Percentiles rank a stretch among this genome's conserved stretches.
Evolutionary conservation across 2,329 filamentous ascomycete genomes (phyloP).

Genomic region (Purpureocillium takamizusanense): DNA sequence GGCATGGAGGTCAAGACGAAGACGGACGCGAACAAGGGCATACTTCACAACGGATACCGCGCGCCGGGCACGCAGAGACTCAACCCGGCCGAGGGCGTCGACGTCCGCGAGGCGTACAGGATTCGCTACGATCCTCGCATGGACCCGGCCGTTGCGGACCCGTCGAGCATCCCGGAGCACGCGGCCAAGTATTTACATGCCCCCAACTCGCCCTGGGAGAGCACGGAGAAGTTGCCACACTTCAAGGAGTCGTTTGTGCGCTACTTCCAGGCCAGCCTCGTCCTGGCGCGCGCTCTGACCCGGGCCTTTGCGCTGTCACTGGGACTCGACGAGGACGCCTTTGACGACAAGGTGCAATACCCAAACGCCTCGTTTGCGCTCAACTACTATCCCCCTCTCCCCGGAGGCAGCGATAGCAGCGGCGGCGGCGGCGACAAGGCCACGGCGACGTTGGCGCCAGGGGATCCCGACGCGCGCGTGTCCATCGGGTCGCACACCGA

Average conservation of each 20-base stretch:
- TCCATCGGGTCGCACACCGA: conserved; percentile 44
- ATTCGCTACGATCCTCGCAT: conserved; percentile 43
- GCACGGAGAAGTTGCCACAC: conserved; percentile 33
- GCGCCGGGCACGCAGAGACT: conserved; percentile 32
- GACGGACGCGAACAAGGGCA: conserved; percentile 23
- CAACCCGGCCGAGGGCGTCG: conserved; percentile 39
- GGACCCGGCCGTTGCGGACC: conserved; percentile 35
- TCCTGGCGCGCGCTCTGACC: conserved; percentile 40
- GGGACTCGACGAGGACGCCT: conserved; percentile 42
- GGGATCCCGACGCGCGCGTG: conserved; percentile 12
- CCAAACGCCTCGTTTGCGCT: conserved; percentile 35
- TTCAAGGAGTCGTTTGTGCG: conserved; percentile 37
- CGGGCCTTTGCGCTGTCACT: conserved; percentile 45
- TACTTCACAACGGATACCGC: conserved; percentile 39
- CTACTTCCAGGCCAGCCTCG: conserved; percentile 40
- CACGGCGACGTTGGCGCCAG: background rate
- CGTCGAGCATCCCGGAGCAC: conserved; percentile 31
- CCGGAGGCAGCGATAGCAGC: background rate
- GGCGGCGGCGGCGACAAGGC: background rate
- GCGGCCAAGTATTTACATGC: conserved; percentile 28
- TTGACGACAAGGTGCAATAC: conserved; percentile 43
- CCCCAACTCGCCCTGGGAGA: conserved; percentile 37
- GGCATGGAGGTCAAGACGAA: conserved; percentile 31
- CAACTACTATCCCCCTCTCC: conserved; percentile 28
- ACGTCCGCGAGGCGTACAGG: conserved; percentile 41